Base-by-base conservation (phyloP, 2,329 filamentous ascomycete species). In the Pseudonectria foliicola region DNA sequence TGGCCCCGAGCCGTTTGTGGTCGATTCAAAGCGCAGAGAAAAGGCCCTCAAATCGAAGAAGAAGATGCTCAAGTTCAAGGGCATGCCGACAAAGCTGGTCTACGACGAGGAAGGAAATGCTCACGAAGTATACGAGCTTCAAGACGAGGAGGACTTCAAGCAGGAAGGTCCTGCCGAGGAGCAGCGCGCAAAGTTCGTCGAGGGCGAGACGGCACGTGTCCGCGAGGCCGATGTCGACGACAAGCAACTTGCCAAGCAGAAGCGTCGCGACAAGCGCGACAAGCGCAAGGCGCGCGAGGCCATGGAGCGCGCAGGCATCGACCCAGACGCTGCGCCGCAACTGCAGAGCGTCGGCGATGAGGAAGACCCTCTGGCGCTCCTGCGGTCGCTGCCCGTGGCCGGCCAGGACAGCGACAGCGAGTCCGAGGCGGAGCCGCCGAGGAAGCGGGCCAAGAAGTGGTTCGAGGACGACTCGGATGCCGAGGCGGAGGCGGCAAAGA, bases 21-120 rank as follows among this genome's bases (percentile, higher is more conserved):
- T 98, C 43, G 92, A 98, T 66, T 95, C 88, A 10, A 93, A 96
- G 61, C 86, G 92, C 15, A 82, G 88, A 48, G 90, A 95, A 64
- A 96, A 95, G 66, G 75, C 95, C n/a, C 75, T 96, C 46, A 83
- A 83, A 54, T 93, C 85, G 13, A 96, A 95, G 71, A 95, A 95
- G 72, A 85, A 93, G 62, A 75, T 95, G 46, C 74, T 87, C 55
- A 92, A 94, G 57, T 85, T 86, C 68, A 93, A 88, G 68, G 85
- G 87, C 54, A 84, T 82, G 55, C 84, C 86, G 10, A 81, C 77
- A 27, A 94, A 92, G 57, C 67, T 95, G 7, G 73, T 95, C 5
- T 98, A 90, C 58, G 90, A 96, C 62, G 89, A 95, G 31, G 87
- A 95, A 23, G 90, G 89, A 48, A 80, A 84, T 42, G 72, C 88